phyloP scores from a whole-genome alignment of 106 monocot genomes.

The Xerophyta viscosa region DNA sequence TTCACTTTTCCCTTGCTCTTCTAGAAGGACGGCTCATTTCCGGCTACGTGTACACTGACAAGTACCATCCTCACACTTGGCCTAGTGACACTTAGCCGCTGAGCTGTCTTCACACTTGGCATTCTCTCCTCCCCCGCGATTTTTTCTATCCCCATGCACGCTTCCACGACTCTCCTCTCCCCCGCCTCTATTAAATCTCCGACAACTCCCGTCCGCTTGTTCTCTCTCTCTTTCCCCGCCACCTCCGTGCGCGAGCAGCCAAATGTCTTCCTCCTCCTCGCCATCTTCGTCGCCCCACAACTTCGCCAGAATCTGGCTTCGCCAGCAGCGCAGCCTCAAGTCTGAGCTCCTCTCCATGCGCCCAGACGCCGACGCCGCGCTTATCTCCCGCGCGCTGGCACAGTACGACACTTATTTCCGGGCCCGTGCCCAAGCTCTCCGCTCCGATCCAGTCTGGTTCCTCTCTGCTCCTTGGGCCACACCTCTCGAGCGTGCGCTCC shows the following conservation, averaged over 20 bases:
- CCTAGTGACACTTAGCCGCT: too few species aligned
- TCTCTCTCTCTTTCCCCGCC: background rate
- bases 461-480: constrained; percentile 32
- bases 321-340: constrained; percentile 8
- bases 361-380: background rate
- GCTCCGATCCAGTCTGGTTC: constrained; percentile 15
- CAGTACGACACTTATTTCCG: constrained; percentile 33
- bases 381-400: constrained; percentile 13
- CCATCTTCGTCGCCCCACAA: background rate
- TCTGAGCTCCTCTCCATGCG: constrained; percentile 11
- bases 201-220: background rate
- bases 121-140: too few species aligned
- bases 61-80: too few species aligned
- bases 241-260: background rate
- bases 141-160: background rate
- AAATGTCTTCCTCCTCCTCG: background rate
- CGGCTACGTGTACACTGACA: too few species aligned
- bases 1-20: too few species aligned
- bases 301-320: constrained; percentile 12
- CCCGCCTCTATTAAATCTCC: background rate
- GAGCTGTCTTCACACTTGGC: background rate
- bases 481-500: constrained; percentile 18
- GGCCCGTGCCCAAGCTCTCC: constrained; percentile 7
- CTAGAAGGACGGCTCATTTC: too few species aligned
- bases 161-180: background rate